Evolutionary conservation across 441 rosid species (phyloP).

Genomic region (Pelargonium cotyledonis): DNA sequence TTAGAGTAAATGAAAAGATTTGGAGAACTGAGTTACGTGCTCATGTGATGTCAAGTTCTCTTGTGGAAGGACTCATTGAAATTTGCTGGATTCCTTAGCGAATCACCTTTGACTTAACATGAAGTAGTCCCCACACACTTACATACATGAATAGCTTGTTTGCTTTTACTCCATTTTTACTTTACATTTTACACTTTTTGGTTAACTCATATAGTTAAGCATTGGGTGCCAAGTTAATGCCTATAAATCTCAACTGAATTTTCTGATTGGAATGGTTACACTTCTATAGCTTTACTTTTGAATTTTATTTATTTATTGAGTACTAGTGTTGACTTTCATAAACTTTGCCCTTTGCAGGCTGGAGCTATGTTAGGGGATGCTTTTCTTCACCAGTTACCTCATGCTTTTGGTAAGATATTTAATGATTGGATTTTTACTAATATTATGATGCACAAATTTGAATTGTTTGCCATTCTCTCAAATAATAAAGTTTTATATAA

Average conservation of each 20-base stretch:
- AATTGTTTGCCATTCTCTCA: background rate
- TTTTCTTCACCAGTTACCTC: conserved; percentile 96
- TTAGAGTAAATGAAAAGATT: background rate
- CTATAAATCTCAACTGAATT: background rate
- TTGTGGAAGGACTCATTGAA: background rate
- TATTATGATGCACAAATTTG: conserved; percentile 1
- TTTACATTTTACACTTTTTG: background rate
- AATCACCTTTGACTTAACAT: background rate
- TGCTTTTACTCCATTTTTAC: background rate
- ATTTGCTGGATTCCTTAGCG: background rate
- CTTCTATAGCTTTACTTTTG: background rate
- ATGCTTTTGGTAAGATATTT: conserved; percentile 80
- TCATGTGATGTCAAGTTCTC: background rate
- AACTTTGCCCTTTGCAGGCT: conserved; percentile 46
- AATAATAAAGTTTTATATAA: background rate
- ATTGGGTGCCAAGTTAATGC: too few species aligned
- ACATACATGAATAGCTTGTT: background rate
- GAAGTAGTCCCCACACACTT: background rate
- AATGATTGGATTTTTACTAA: background rate
- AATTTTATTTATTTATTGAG: background rate
- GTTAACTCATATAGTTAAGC: too few species aligned
- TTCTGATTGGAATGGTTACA: background rate
- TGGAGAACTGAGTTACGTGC: too few species aligned
- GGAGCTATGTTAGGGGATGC: conserved; percentile 99
- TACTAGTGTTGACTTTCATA: conserved; percentile 12